These are phyloP conservation scores for Hirsutella minnesotensis DNA, from an alignment of 2,329 filamentous ascomycete species.

Conservation along the genomic window DNA sequence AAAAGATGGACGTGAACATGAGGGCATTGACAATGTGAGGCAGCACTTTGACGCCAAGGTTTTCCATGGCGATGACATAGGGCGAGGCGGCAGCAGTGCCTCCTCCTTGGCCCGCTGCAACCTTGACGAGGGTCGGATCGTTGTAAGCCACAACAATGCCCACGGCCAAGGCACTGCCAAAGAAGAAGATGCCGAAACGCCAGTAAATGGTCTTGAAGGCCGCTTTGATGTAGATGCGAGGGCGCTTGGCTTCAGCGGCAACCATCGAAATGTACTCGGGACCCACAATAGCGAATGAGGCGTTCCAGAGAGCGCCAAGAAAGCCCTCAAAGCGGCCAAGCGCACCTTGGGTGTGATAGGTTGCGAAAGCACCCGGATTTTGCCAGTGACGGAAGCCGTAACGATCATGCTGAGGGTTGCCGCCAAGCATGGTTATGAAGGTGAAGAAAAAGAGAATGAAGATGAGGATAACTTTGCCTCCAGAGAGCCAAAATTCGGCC, in stretches of 20 bases:
- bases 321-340: conserved; percentile 62
- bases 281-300: conserved; percentile 51
- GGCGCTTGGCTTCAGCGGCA: conserved; percentile 56
- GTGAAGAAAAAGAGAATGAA: conserved; percentile 60
- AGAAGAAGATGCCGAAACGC: conserved; percentile 59
- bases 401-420: conserved; percentile 56
- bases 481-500: conserved; percentile 57
- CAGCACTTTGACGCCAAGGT: conserved; percentile 38
- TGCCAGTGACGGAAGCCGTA: conserved; percentile 63
- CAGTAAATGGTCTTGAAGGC: conserved; percentile 66
- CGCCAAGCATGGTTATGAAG: conserved; percentile 70
- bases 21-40: conserved; percentile 47
- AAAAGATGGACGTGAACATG: conserved; percentile 30
- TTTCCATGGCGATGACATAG: conserved; percentile 51
- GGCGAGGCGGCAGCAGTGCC: conserved; percentile 44
- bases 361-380: conserved; percentile 27
- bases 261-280: conserved; percentile 59
- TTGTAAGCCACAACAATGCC: conserved; percentile 57
- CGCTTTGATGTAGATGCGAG: conserved; percentile 49
- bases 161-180: conserved; percentile 54
- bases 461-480: conserved; percentile 54
- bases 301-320: conserved; percentile 53
- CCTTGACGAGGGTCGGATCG: conserved; percentile 38
- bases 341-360: conserved; percentile 44
- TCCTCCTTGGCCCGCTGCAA: conserved; percentile 28